Evolutionary conservation across 2,329 filamentous ascomycete species (phyloP), one percentile per base, ranked within the genome.

Genomic region (Orbilia quercus): DNA sequence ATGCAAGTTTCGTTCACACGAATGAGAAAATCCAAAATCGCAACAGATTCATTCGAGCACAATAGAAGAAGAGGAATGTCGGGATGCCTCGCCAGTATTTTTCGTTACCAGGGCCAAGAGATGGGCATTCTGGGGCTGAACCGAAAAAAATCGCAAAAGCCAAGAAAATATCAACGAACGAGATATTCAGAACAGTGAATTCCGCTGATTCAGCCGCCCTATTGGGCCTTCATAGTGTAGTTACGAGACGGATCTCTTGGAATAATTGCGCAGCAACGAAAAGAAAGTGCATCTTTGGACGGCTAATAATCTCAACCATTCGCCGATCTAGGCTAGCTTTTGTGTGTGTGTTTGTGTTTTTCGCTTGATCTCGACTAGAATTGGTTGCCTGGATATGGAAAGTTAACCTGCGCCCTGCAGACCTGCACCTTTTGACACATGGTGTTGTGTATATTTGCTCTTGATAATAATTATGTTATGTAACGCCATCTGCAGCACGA

Each of bases 171-270:
- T n/a, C n/a, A n/a, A n/a, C n/a, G n/a, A n/a, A n/a, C n/a, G n/a
- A n/a, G n/a, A n/a, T n/a, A n/a, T n/a, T n/a, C n/a, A n/a, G n/a
- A n/a, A n/a, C n/a, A n/a, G n/a, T n/a, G n/a, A n/a, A 2, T 9
- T 54, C 18, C 57, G 63, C 63, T 67, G 63, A 67, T 67, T 67
- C 63, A 67, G 63, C 63, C 63, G 59, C 62, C 44, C 42, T 51
- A 51, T 23, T 23, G 31, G 53, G 44, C 63, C 25, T 5, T 18
- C n/a, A n/a, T n/a, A n/a, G n/a, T n/a, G n/a, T n/a, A n/a, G n/a
- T n/a, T n/a, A n/a, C n/a, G n/a, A n/a, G n/a, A n/a, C n/a, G n/a
- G n/a, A n/a, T n/a, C n/a, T n/a, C n/a, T 51, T 14, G 31, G 23
- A 53, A 45, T 53, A 14, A 6, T 47, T 47, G 51, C 42, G 42